phyloP scores from a whole-genome alignment of 164 flowering plant genomes.

The Vitis labrusca region DNA sequence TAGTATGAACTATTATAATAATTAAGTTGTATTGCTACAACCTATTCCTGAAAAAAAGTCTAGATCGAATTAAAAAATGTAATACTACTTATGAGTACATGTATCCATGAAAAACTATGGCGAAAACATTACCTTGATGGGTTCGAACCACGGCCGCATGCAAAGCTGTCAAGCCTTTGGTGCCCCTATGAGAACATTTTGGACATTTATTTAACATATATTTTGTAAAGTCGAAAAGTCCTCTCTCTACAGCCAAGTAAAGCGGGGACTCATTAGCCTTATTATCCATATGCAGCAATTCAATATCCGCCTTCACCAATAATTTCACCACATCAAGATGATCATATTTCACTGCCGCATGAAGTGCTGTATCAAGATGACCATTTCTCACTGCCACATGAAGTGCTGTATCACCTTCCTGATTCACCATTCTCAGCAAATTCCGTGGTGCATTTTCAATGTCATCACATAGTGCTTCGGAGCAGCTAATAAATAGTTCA shows the following conservation, averaged over 20 bases:
- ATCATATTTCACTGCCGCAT: neutral
- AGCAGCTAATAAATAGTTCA: neutral
- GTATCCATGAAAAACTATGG: too few species aligned
- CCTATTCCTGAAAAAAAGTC: too few species aligned
- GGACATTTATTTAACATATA: neutral
- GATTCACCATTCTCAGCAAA: neutral
- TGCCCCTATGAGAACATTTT: constrained; percentile 2
- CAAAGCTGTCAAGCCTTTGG: constrained; percentile 13
- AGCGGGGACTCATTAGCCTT: neutral
- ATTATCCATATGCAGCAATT: neutral
- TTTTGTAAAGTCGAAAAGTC: neutral
- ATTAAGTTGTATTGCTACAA: too few species aligned
- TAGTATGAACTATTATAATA: too few species aligned
- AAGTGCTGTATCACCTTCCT: neutral
- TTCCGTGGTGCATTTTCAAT: neutral
- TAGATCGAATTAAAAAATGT: too few species aligned
- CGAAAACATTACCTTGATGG: neutral
- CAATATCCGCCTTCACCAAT: neutral
- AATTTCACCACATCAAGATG: neutral
- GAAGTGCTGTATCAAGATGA: neutral
- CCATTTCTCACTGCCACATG: too few species aligned
- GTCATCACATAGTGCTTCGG: neutral
- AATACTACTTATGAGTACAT: too few species aligned
- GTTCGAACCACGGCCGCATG: constrained; percentile 18
- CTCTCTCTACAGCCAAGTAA: constrained; percentile 1